Conservation (phyloP, 257 asterid species). For the Oldenlandia corymbosa region DNA sequence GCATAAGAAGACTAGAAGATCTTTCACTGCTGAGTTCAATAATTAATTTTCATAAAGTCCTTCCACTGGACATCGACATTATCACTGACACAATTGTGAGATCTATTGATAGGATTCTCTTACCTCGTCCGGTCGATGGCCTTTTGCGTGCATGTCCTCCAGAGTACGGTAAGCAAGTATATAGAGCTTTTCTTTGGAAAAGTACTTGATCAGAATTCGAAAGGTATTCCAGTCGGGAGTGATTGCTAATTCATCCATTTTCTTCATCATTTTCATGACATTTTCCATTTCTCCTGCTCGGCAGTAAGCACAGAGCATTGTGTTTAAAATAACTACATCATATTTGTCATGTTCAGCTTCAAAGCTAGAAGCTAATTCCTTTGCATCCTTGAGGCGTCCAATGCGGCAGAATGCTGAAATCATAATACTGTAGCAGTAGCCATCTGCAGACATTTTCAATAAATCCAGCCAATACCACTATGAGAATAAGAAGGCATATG, state of each 20-base stretch:
- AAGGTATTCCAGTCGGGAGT: conserved; percentile 86
- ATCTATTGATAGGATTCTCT: not conserved
- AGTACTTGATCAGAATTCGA: conserved; percentile 72
- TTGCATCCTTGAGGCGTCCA: conserved; percentile 79
- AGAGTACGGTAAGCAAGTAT: conserved; percentile 77
- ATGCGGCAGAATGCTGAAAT: conserved; percentile 83
- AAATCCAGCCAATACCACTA: not conserved
- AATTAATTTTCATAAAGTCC: too few species aligned
- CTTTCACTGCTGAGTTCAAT: not conserved
- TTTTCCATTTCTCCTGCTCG: conserved; percentile 90
- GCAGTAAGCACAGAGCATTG: conserved; percentile 91
- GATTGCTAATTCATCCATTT: conserved; percentile 79
- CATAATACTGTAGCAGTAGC: conserved; percentile 93
- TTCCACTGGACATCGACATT: too few species aligned
- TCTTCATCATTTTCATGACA: conserved; percentile 93
- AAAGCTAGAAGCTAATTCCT: conserved; percentile 66
- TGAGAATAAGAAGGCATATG: not conserved
- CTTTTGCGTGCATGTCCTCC: conserved; percentile 90
- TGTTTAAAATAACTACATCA: conserved; percentile 81
- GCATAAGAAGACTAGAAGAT: not conserved
- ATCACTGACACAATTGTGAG: conserved; percentile 1
- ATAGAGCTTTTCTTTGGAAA: conserved; percentile 75
- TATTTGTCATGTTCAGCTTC: conserved; percentile 75
- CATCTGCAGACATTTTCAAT: conserved; percentile 48
- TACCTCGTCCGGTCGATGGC: conserved; percentile 89